These are phyloP conservation scores for Aspergillus latus DNA, from an alignment of 2,329 filamentous ascomycete species.

Conservation along the genomic window DNA sequence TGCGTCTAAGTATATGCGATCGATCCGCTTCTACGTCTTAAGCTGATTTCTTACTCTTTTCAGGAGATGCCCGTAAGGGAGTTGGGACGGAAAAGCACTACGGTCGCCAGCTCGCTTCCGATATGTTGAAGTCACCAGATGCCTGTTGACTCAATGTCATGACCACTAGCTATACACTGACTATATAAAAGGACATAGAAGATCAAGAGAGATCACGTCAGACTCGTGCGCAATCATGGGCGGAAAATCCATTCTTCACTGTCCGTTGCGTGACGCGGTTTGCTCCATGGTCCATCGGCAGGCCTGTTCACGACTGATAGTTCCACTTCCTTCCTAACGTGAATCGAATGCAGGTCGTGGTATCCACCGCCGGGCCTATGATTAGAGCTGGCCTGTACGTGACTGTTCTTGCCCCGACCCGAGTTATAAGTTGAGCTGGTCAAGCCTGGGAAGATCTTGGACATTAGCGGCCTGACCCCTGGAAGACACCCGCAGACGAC, in stretches of 20 bases:
- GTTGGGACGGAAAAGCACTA: too few species aligned
- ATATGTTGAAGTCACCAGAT: too few species aligned
- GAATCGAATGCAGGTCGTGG: slow-evolving; percentile 5
- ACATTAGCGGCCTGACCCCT: slow-evolving; percentile 5
- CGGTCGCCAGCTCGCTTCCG: too few species aligned
- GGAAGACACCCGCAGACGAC: slow-evolving; percentile 7
- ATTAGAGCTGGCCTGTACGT: background rate
- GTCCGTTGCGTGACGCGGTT: background rate
- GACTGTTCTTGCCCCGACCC: background rate
- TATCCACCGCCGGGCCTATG: background rate
- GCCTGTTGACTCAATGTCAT: too few species aligned
- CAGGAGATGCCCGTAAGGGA: too few species aligned
- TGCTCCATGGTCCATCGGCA: background rate
- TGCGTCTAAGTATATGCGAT: too few species aligned
- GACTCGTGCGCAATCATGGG: background rate
- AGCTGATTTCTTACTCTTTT: too few species aligned
- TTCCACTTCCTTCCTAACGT: slow-evolving; percentile 9
- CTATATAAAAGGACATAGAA: too few species aligned
- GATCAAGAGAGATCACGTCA: too few species aligned
- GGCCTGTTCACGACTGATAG: background rate
- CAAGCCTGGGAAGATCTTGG: slow-evolving; percentile 6
- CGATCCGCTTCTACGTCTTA: too few species aligned
- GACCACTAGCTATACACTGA: too few species aligned
- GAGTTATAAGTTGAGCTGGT: slow-evolving; percentile 2
- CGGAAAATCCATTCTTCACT: slow-evolving; percentile 12